These are phyloP conservation scores for Zanthoxylum bungeanum DNA, from an alignment of 345 rosid species.

Conservation along the genomic window DNA sequence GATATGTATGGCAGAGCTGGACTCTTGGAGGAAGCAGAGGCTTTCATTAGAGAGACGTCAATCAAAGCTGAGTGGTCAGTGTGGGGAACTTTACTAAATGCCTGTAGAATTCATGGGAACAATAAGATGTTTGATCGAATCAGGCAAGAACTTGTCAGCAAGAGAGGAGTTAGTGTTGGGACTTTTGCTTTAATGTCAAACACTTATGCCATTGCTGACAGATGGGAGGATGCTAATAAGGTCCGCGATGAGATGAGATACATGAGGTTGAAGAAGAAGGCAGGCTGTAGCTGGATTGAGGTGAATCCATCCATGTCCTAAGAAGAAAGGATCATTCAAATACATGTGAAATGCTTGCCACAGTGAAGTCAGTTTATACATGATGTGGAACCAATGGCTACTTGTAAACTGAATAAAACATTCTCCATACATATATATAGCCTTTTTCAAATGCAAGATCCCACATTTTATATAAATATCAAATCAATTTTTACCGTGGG, in stretches of 20 bases:
- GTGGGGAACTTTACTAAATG: slow-evolving; percentile 27
- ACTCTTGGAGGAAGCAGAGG: slow-evolving; percentile 32
- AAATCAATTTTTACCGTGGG: no score
- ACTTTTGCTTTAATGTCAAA: slow-evolving; percentile 28
- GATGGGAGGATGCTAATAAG: slow-evolving; percentile 24
- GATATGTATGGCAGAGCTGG: slow-evolving; percentile 36
- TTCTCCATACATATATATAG: background rate
- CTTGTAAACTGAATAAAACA: background rate
- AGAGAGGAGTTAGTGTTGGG: slow-evolving; percentile 9
- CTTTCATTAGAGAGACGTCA: slow-evolving; percentile 25
- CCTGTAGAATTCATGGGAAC: slow-evolving; percentile 26
- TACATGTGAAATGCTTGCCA: background rate
- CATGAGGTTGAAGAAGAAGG: slow-evolving; percentile 21
- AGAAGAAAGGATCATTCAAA: background rate
- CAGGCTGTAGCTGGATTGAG: slow-evolving; percentile 31
- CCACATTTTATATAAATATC: no score
- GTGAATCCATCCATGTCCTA: background rate
- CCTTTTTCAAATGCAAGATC: no score
- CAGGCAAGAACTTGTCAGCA: slow-evolving; percentile 5
- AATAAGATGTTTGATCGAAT: slow-evolving; percentile 15
- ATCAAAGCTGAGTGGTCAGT: slow-evolving; percentile 14
- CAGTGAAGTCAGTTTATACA: background rate
- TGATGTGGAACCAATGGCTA: background rate
- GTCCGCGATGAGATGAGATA: slow-evolving; percentile 9
- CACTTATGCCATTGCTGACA: slow-evolving; percentile 16